Percentiles rank a stretch among this genome's conserved stretches.
These are phyloP conservation scores for Botrytis hyacinthi DNA, from an alignment of 2,329 filamentous ascomycete species.

Conservation along the genomic window DNA sequence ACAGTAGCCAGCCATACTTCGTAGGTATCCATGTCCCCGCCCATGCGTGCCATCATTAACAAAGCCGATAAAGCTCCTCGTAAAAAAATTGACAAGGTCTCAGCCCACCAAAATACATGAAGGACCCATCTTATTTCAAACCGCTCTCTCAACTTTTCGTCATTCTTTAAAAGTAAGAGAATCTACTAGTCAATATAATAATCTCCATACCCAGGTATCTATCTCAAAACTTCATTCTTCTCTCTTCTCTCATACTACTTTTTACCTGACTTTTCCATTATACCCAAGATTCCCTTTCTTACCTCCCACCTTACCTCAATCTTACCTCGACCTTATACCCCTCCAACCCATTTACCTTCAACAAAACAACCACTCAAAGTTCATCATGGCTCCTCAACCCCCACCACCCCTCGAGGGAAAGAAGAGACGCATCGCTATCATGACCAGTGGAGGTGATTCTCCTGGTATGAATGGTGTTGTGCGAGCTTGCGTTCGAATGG, in stretches of 20 bases:
- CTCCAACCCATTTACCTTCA: neutral
- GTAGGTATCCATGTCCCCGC: too few species aligned
- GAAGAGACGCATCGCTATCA: conserved; percentile 56
- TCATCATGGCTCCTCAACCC: conserved; percentile 31
- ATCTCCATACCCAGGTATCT: neutral
- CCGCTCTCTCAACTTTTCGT: conserved; percentile 7
- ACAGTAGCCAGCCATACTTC: neutral
- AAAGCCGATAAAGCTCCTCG: conserved; percentile 5
- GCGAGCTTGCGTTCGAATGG: conserved; percentile 79
- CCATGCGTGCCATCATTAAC: neutral
- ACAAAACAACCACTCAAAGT: conserved; percentile 15
- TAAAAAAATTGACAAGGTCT: conserved; percentile 13
- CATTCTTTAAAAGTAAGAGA: neutral
- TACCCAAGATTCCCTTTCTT: neutral
- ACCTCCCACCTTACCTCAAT: conserved; percentile 14
- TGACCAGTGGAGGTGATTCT: conserved; percentile 73
- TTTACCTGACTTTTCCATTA: neutral
- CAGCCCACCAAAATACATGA: conserved; percentile 18
- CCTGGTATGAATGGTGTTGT: conserved; percentile 75
- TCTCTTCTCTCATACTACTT: neutral
- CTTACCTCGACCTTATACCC: neutral
- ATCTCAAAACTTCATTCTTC: neutral
- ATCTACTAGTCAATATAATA: neutral
- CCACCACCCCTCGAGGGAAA: conserved; percentile 34
- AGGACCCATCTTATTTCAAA: conserved; percentile 3